Evolutionary conservation across 805 yeast genomes (phyloP).

Genomic region (Barnettozyma californica): DNA sequence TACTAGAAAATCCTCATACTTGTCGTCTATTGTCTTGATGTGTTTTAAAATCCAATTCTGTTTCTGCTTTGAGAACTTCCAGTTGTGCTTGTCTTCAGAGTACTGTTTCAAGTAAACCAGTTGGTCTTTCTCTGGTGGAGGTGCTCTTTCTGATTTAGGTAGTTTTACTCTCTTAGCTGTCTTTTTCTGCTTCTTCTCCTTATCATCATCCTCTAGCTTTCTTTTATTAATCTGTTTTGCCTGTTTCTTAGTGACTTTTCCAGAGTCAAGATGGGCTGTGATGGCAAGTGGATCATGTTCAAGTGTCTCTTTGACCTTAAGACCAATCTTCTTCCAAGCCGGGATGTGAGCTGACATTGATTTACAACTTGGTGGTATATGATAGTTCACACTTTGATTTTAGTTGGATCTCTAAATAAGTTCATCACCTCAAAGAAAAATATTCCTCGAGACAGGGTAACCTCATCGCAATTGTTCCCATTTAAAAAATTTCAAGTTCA

Average conservation of each 20-base stretch:
- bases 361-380: not conserved
- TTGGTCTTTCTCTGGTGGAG: constrained; percentile 78
- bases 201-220: constrained; percentile 13
- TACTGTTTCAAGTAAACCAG: constrained; percentile 58
- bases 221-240: constrained; percentile 34
- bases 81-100: constrained; percentile 46
- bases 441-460: not conserved
- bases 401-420: not conserved
- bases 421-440: no score
- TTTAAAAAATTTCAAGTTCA: not conserved
- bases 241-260: constrained; percentile 36
- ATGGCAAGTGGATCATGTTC: constrained; percentile 41
- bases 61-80: constrained; percentile 86
- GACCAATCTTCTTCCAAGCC: constrained; percentile 80
- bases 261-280: constrained; percentile 40
- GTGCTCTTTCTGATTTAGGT: constrained; percentile 60
- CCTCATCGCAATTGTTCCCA: constrained; percentile 6
- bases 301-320: constrained; percentile 47
- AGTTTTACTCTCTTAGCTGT: constrained; percentile 66
- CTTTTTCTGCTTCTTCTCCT: constrained; percentile 33
- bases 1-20: constrained; percentile 46
- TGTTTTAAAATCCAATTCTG: constrained; percentile 81
- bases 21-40: constrained; percentile 43
- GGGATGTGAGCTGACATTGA: constrained; percentile 42
- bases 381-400: not conserved